A percentile compares a stretch with the other conserved stretches of the same genome.
Evolutionary conservation across 1,139 yeast species (phyloP).

Genomic region (Candida neerlandica): DNA sequence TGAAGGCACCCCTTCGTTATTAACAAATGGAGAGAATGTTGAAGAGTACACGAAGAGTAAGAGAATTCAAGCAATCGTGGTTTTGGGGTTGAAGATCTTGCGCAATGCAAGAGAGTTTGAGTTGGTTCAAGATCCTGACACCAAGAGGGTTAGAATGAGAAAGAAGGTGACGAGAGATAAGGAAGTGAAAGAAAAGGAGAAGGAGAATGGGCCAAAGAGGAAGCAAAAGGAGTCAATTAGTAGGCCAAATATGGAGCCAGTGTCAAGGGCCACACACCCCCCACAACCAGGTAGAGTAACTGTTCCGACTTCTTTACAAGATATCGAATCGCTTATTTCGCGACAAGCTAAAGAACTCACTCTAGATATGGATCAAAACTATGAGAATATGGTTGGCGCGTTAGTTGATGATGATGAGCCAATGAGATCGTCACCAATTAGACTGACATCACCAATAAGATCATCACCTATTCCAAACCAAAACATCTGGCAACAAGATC

Average conservation of each 20-base stretch:
- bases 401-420: slow-evolving; percentile 15
- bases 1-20: slow-evolving; percentile 32
- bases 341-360: slow-evolving; percentile 21
- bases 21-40: slow-evolving; percentile 17
- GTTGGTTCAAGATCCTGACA: not conserved
- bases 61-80: slow-evolving; percentile 20
- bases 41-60: slow-evolving; percentile 28
- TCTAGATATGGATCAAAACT: slow-evolving; percentile 8
- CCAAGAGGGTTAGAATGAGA: not conserved
- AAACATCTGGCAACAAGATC: slow-evolving; percentile 18
- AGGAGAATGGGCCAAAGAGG: slow-evolving; percentile 9
- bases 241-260: too few relatives aligned
- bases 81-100: slow-evolving; percentile 19
- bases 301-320: slow-evolving; percentile 27
- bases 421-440: too few relatives aligned
- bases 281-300: too few relatives aligned
- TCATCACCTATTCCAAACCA: not conserved
- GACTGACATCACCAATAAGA: too few relatives aligned
- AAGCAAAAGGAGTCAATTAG: too few relatives aligned
- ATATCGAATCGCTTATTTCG: slow-evolving; percentile 34
- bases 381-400: slow-evolving; percentile 22
- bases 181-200: not conserved
- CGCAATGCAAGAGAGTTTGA: slow-evolving; percentile 5
- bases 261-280: too few relatives aligned
- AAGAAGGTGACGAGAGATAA: not conserved